phyloP scores from a whole-genome alignment of 2,329 filamentous ascomycete genomes.

The Sporothrix mexicana region DNA sequence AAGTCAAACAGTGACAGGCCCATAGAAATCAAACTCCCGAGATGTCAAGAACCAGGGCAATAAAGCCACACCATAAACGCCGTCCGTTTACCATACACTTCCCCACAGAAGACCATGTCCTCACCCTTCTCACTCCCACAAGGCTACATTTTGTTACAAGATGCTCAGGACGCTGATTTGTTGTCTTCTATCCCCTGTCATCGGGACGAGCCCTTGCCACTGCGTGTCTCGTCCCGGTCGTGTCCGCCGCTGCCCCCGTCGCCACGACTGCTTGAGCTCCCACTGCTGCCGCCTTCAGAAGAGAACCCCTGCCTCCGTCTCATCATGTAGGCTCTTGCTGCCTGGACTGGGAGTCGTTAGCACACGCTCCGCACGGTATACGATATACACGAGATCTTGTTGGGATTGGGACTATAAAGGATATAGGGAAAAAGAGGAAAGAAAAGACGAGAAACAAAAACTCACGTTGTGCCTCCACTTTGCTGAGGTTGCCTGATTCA shows the following conservation, averaged over 20 bases:
- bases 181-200: not conserved
- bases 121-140: too few species aligned
- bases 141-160: not conserved
- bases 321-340: constrained; percentile 26
- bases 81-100: not conserved
- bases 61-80: not conserved
- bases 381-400: not conserved
- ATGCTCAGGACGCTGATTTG: not conserved
- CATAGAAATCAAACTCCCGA: too few species aligned
- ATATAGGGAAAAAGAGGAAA: too few species aligned
- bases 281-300: not conserved
- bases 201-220: not conserved
- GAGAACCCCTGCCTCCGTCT: constrained; percentile 3
- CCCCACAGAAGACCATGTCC: not conserved
- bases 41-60: too few species aligned
- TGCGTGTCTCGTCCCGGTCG: not conserved
- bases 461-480: constrained; percentile 32
- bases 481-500: not conserved
- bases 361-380: not conserved
- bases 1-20: too few species aligned
- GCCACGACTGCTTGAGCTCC: too few species aligned
- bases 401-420: too few species aligned
- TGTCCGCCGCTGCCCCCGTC: not conserved
- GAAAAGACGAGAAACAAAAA: not conserved
- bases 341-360: constrained; percentile 24